These are phyloP conservation scores for Boletus holoroseus DNA, from an alignment of 1,284 basidiomycete genomes.

Conservation along the genomic window DNA sequence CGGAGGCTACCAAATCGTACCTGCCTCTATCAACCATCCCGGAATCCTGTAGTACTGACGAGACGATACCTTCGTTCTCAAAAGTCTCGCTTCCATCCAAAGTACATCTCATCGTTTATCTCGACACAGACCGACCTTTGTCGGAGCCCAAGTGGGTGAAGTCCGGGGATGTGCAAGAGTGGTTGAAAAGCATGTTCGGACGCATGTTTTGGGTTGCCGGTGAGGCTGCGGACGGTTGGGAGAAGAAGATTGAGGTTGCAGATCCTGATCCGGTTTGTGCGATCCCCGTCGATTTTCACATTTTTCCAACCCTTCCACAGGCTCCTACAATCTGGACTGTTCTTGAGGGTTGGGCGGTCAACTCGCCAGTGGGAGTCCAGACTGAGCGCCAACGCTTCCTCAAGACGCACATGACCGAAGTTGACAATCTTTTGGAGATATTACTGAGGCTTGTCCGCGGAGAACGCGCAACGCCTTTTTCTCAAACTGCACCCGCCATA, in stretches of 20 bases:
- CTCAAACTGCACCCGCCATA: conserved; percentile 53
- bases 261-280: conserved; percentile 89
- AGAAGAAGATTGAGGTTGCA: conserved; percentile 83
- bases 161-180: conserved; percentile 88
- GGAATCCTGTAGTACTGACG: conserved; percentile 44
- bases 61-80: conserved; percentile 64
- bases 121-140: conserved; percentile 82
- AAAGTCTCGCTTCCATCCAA: conserved; percentile 48
- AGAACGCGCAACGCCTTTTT: conserved; percentile 71
- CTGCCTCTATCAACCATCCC: conserved; percentile 48
- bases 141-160: conserved; percentile 96
- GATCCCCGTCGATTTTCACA: conserved; percentile 17
- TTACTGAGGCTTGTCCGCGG: conserved; percentile 84
- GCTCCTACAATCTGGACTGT: conserved; percentile 88
- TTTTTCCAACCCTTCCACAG: conserved; percentile 37
- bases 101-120: conserved; percentile 56
- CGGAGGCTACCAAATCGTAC: conserved; percentile 67
- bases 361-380: conserved; percentile 69
- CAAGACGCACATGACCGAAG: conserved; percentile 77
- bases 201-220: conserved; percentile 75
- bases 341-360: conserved; percentile 80
- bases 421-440: conserved; percentile 87
- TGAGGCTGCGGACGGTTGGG: conserved; percentile 77
- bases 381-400: conserved; percentile 83
- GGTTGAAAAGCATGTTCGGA: conserved; percentile 84